Evolutionary conservation across 2,329 filamentous ascomycete genomes (phyloP), one percentile per base, ranked within the genome.

Genomic region (Aspergillus transmontanensis): DNA sequence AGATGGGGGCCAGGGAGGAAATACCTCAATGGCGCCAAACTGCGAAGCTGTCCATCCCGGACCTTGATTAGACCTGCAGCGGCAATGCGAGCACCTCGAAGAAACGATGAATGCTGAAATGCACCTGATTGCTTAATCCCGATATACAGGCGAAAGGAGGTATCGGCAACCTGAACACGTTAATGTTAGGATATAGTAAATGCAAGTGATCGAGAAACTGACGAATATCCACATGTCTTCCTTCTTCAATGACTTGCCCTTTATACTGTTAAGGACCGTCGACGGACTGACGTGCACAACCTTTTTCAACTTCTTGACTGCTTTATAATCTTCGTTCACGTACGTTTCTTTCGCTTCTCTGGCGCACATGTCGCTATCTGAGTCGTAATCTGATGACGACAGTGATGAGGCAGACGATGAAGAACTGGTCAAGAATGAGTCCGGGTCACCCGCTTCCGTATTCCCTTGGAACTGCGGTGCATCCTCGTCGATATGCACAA

Each of bases 191-290:
- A 36, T 16, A 16, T 19, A 32, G 12, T 36, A 2, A 12, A 12
- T 28, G 6, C 2, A 10, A 19, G 0, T 23, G n/a, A 50, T 48
- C 7, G 14, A 12, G n/a, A 7, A 30, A 70, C 80, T 69, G 67
- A 84, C 93, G 71, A 96, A 97, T 67, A 97, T 96, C 94, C 94
- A 97, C 5, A 91, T 95, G 72, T 94, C 94, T 66, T 93, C 93
- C 76, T 89, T 91, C 45, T 93, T 90, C 0, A 90, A 89, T 67
- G 92, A 90, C 64, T 71, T 76, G 10, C 91, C 87, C 19, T 95
- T 83, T 6, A 96, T 82, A 66, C 91, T 90, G 76, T 95, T 92
- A 75, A 94, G 86, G 4, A 96, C 84, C 0, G 90, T 89, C 0
- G 89, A 87, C 1, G 90, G 87, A 6, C 87, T 91, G 3, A 93